Percentiles rank a stretch among this genome's conserved stretches.
These are phyloP conservation scores for Pythium utonaiense DNA, from an alignment of 352 stramenopile species.

Conservation along the genomic window DNA sequence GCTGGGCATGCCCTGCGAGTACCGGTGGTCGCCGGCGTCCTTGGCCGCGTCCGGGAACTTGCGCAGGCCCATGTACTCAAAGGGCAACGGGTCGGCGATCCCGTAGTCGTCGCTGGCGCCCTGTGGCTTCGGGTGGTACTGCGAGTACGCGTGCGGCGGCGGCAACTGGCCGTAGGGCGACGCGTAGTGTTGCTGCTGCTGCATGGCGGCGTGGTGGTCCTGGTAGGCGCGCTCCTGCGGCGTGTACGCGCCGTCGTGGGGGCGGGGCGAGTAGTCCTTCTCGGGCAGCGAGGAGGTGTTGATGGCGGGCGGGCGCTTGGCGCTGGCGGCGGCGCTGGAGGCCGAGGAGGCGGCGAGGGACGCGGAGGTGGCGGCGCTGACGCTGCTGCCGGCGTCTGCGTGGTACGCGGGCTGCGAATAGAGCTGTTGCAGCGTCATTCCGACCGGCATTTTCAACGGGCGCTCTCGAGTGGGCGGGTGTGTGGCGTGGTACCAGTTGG, in stretches of 20 bases:
- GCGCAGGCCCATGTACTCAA: slow-evolving; percentile 73
- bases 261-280: slow-evolving; percentile 3
- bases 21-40: slow-evolving; percentile 23
- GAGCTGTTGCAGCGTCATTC: slow-evolving; percentile 75
- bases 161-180: slow-evolving; percentile 26
- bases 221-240: neutral
- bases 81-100: slow-evolving; percentile 65
- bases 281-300: slow-evolving; percentile 10
- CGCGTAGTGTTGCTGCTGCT: slow-evolving; percentile 11
- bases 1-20: slow-evolving; percentile 1
- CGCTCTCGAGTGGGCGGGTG: neutral
- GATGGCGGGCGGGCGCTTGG: slow-evolving; percentile 11
- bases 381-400: slow-evolving; percentile 11
- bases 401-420: slow-evolving; percentile 45
- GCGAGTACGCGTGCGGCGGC: slow-evolving; percentile 27
- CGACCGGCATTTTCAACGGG: slow-evolving; percentile 22
- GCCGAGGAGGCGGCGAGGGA: neutral
- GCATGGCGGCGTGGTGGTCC: slow-evolving; percentile 10
- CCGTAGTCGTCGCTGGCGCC: slow-evolving; percentile 49
- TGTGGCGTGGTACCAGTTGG: neutral
- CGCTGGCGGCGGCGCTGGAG: neutral
- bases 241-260: neutral
- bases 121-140: slow-evolving; percentile 19
- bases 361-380: neutral
- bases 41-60: slow-evolving; percentile 23